Percentiles rank a stretch among this genome's conserved stretches.
These are phyloP conservation scores for Fusarium sp. DNA, from an alignment of 2,329 filamentous ascomycete species.

Conservation along the genomic window DNA sequence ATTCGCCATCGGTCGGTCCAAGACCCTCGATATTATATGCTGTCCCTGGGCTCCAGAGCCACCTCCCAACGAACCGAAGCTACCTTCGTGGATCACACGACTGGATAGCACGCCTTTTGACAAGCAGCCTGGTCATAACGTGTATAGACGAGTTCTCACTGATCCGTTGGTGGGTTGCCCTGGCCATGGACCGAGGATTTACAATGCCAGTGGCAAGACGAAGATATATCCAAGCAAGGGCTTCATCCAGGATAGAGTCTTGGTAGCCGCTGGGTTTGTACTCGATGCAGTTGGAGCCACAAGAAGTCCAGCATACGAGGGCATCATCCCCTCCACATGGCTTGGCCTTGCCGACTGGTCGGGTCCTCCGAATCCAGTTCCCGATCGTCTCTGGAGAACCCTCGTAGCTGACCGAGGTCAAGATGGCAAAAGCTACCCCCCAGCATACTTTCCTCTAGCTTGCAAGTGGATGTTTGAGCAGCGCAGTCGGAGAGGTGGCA, in stretches of 20 bases:
- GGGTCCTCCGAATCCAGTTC: background rate
- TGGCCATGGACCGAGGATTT: background rate
- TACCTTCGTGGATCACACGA: background rate
- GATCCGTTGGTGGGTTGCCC: background rate
- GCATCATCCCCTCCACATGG: background rate
- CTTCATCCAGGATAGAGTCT: background rate
- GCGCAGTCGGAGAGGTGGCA: background rate
- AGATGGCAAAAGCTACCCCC: background rate
- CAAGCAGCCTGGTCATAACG: background rate
- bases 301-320: background rate
- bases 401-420: background rate
- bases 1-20: background rate
- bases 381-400: background rate
- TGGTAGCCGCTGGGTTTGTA: background rate
- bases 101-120: background rate
- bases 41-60: background rate
- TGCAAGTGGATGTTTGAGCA: background rate
- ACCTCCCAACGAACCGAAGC: background rate
- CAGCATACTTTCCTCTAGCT: background rate
- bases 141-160: background rate
- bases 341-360: background rate
- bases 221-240: background rate
- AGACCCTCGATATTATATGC: background rate
- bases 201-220: background rate
- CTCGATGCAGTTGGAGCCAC: background rate